Conservation (phyloP, 139 green algal species). For the Closterium sp. region DNA sequence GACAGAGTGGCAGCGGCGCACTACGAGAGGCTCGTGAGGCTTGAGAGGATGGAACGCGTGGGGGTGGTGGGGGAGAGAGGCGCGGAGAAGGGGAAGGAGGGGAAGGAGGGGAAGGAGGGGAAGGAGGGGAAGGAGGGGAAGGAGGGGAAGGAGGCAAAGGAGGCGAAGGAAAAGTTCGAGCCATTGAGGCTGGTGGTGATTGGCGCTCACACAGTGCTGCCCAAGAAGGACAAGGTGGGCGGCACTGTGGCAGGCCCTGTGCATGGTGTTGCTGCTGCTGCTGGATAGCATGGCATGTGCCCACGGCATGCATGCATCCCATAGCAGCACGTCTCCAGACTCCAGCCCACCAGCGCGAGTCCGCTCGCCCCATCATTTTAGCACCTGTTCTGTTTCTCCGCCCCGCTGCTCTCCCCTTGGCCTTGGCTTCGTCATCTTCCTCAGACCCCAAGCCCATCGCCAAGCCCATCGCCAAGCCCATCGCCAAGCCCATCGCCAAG, state of each 20-base stretch:
- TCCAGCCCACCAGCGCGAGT: too few relatives aligned
- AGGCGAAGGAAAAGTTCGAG: background rate
- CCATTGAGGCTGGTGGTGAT: slow-evolving; percentile 42
- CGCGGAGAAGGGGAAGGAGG: background rate
- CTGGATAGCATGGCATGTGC: too few relatives aligned
- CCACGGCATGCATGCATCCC: too few relatives aligned
- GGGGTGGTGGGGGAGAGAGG: background rate
- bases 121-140: background rate
- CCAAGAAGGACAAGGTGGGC: slow-evolving; percentile 52
- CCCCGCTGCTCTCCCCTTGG: too few relatives aligned
- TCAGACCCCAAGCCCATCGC: too few relatives aligned
- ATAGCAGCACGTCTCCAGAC: too few relatives aligned
- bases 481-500: too few relatives aligned
- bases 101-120: background rate
- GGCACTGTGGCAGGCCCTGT: background rate
- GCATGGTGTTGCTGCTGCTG: too few relatives aligned
- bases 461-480: too few relatives aligned
- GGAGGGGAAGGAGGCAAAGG: background rate
- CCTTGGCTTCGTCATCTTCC: too few relatives aligned
- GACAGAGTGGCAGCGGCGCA: slow-evolving; percentile 44
- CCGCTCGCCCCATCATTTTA: too few relatives aligned
- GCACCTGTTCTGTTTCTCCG: too few relatives aligned
- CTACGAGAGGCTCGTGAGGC: slow-evolving; percentile 48
- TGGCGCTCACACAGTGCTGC: slow-evolving; percentile 41
- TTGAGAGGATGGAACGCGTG: slow-evolving; percentile 46